Evolutionary conservation across 768 basidiomycete genomes (phyloP).

Genomic region (Leccinum aurantiacum): DNA sequence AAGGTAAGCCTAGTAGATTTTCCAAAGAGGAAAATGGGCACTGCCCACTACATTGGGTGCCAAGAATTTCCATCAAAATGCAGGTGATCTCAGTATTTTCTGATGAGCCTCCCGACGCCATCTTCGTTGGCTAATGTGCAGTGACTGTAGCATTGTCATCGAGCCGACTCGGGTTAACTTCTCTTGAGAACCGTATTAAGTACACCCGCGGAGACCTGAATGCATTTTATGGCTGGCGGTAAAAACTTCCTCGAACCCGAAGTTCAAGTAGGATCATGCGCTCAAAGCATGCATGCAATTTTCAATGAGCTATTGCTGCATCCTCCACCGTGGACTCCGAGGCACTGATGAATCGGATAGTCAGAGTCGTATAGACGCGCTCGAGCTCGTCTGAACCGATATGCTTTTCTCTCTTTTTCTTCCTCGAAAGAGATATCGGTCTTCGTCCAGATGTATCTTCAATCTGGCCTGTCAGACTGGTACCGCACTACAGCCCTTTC

Average conservation of each 20-base stretch:
- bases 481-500: background rate
- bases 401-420: background rate
- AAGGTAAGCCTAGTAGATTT: background rate
- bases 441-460: background rate
- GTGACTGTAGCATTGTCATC: background rate
- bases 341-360: too few species aligned
- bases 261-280: too few species aligned
- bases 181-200: background rate
- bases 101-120: background rate
- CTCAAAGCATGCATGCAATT: too few species aligned
- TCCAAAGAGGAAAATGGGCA: background rate
- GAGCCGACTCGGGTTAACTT: background rate
- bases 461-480: background rate
- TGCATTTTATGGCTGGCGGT: too few species aligned
- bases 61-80: background rate
- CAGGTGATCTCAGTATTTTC: background rate
- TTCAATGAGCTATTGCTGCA: too few species aligned
- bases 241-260: too few species aligned
- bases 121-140: background rate
- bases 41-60: background rate
- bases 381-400: background rate
- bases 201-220: background rate
- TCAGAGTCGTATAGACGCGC: too few species aligned
- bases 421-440: background rate
- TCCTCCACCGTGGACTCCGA: too few species aligned